Evolutionary conservation across 768 basidiomycete genomes (phyloP), one percentile per base, ranked within the genome.

Genomic region (Mrakia frigida): DNA sequence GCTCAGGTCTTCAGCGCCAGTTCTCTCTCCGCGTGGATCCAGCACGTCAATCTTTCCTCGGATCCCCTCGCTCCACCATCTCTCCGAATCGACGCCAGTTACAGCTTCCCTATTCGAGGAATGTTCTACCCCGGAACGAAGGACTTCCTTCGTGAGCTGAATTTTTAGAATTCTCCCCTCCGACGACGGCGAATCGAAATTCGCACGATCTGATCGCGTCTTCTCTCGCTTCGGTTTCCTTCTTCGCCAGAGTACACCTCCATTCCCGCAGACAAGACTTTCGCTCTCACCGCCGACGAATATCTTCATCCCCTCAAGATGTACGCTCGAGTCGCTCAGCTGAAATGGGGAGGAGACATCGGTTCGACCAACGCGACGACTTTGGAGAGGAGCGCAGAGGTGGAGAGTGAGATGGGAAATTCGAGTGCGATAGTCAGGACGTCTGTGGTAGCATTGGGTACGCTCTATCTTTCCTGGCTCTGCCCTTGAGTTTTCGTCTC

Each of bases 251-350:
- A 70, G 52, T 70, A 70, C 33, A 25, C 9, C 3, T 70, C 69
- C 14, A 28, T 28, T 18, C 69, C 69, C 28, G 69, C 69, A 11
- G 31, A 70, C 3, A 46, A 43, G 43, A 70, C 69, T 6, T 70
- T 70, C 41, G 21, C 69, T 10, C 69, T 46, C 28, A 70, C 69
- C 25, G 69, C 69, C 14, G 69, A 43, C 3, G 39, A 18, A 14
- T 70, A 70, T 25, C 3, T 70, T 0, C 31, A 70, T 25, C 69
- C 69, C 10, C 52, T 70, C 69, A 70, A 70, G 52, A 52, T 52
- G 69, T 52, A 70, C 52, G 69, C 70, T 25, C 31, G 31, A 6
- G 43, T 35, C 28, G 70, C 70, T 31, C 61, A 63, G 61, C 18
- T 33, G 1, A 63, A 63, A 11, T 63, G 61, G 61, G 61, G 61